Conservation (phyloP, 805 yeast species). For the Saccharomycodes ludwigii region DNA sequence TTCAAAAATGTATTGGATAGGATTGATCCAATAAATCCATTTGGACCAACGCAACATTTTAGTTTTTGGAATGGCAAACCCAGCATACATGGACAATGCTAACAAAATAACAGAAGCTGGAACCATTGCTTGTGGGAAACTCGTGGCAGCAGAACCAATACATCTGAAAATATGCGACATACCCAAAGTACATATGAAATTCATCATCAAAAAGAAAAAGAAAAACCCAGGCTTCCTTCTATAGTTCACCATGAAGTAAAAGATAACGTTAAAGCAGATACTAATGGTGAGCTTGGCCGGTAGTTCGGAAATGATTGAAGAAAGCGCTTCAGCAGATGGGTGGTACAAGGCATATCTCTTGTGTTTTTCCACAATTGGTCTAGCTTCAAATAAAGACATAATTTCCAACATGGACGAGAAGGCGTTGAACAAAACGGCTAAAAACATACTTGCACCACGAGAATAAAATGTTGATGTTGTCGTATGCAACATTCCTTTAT, state of each 20-base stretch:
- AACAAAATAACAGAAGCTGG: constrained; percentile 31
- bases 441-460: constrained; percentile 52
- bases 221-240: constrained; percentile 41
- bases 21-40: constrained; percentile 34
- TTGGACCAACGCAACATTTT: constrained; percentile 35
- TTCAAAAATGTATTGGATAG: constrained; percentile 31
- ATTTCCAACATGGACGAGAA: constrained; percentile 48
- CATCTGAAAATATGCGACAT: constrained; percentile 42
- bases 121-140: constrained; percentile 31
- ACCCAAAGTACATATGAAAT: constrained; percentile 31
- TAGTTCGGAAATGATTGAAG: constrained; percentile 46
- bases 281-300: constrained; percentile 36
- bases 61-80: constrained; percentile 32
- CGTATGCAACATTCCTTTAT: constrained; percentile 25
- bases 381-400: constrained; percentile 36
- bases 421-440: constrained; percentile 50
- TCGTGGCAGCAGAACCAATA: constrained; percentile 28
- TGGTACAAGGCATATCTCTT: constrained; percentile 44
- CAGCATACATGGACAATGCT: constrained; percentile 28
- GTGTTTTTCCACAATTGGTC: constrained; percentile 49
- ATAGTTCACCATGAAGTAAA: constrained; percentile 43
- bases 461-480: constrained; percentile 34
- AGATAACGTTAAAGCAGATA: constrained; percentile 34
- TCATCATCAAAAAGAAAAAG: constrained; percentile 38
- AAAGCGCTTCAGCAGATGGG: constrained; percentile 53